These are phyloP conservation scores for Hyphopichia homilentoma DNA, from an alignment of 805 yeast species.

Conservation along the genomic window DNA sequence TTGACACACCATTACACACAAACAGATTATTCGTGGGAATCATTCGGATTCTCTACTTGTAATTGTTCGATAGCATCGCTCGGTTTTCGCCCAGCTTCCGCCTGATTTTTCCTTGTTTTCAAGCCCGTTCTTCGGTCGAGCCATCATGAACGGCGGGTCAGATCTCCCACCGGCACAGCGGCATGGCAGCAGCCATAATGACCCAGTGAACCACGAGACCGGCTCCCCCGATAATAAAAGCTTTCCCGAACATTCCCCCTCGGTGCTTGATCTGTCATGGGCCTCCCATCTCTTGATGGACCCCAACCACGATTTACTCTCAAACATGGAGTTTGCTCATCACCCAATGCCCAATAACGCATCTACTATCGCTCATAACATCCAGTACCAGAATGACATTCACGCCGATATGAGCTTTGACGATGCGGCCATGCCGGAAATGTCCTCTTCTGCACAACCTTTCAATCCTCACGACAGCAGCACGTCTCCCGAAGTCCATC, in stretches of 20 bases:
- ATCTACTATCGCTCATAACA: slow-evolving; percentile 18
- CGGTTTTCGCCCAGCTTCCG: no score
- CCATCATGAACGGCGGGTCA: no score
- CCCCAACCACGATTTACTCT: slow-evolving; percentile 24
- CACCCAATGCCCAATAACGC: slow-evolving; percentile 3
- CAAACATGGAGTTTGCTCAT: slow-evolving; percentile 26
- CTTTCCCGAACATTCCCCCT: background rate
- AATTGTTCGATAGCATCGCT: no score
- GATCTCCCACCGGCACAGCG: no score
- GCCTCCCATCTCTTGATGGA: slow-evolving; percentile 31
- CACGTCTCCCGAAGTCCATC: slow-evolving; percentile 1
- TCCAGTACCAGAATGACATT: slow-evolving; percentile 28
- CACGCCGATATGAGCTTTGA: slow-evolving; percentile 8
- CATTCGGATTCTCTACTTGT: no score
- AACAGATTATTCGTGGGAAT: no score
- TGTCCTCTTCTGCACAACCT: no score
- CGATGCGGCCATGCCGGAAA: slow-evolving; percentile 2
- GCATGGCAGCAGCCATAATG: background rate
- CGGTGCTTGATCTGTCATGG: slow-evolving; percentile 29
- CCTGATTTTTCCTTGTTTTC: no score
- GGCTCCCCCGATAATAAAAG: background rate
- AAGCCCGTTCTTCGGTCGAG: no score
- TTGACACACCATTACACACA: no score
- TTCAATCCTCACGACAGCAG: slow-evolving; percentile 6
- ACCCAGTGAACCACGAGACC: background rate